phyloP scores from a whole-genome alignment of 371 early-diverging fungal species.

The Mucor racemosus region DNA sequence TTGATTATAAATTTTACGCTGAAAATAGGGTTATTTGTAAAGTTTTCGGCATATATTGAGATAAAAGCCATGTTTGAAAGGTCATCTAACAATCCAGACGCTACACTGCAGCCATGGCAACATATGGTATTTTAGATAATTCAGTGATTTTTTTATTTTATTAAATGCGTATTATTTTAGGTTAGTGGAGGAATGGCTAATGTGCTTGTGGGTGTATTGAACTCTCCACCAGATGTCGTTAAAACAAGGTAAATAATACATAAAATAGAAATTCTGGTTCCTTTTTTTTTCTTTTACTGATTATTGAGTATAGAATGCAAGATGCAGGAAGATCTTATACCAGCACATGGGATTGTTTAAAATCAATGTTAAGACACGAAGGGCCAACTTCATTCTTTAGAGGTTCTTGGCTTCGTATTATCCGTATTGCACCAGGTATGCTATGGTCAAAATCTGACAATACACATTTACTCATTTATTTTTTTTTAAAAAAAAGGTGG shows the following conservation, averaged over 20 bases:
- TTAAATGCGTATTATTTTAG: constrained; percentile 12
- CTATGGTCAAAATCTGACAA: neutral
- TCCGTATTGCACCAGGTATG: constrained; percentile 60
- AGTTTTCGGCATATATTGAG: constrained; percentile 53
- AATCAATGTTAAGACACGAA: constrained; percentile 47
- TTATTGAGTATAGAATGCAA: constrained; percentile 48
- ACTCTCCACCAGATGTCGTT: constrained; percentile 56
- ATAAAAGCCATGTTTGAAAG: constrained; percentile 50
- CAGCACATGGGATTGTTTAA: constrained; percentile 49
- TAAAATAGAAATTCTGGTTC: neutral
- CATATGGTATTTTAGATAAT: constrained; percentile 37
- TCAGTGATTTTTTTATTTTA: neutral
- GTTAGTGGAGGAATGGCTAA: constrained; percentile 56
- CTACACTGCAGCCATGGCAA: constrained; percentile 48
- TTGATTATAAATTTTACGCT: neutral
- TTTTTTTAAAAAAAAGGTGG: constrained; percentile 37
- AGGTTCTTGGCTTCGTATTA: constrained; percentile 52
- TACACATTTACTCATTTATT: neutral
- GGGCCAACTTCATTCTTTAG: constrained; percentile 51
- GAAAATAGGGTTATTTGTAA: constrained; percentile 49
- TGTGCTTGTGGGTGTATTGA: constrained; percentile 55
- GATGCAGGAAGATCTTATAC: constrained; percentile 46
- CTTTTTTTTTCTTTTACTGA: too few species aligned
- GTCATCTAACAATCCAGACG: constrained; percentile 28
- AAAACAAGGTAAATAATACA: constrained; percentile 40